These are phyloP conservation scores for Dactylellina cionopaga DNA, from an alignment of 2,329 filamentous ascomycete species.

Conservation along the genomic window DNA sequence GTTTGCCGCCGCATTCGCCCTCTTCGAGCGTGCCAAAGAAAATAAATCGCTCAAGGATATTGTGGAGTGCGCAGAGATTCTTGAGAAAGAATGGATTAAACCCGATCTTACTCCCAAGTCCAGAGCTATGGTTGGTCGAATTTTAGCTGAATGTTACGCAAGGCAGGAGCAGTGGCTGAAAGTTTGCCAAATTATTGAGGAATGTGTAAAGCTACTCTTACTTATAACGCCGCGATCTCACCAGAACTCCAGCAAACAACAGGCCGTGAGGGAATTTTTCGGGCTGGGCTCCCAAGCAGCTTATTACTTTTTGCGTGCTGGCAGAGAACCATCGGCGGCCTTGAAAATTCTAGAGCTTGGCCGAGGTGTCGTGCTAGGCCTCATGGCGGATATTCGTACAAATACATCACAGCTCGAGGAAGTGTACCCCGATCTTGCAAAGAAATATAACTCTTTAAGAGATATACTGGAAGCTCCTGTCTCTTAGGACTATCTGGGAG, in stretches of 20 bases:
- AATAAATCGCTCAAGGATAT: no score
- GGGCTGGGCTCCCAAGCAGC: conserved; percentile 54
- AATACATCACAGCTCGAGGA: conserved; percentile 36
- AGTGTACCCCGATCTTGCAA: conserved; percentile 41
- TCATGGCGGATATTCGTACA: conserved; percentile 53
- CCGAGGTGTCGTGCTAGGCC: conserved; percentile 56
- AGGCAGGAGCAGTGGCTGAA: no score
- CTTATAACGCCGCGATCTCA: no score
- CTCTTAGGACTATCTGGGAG: background rate
- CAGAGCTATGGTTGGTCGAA: no score
- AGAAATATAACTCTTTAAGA: conserved; percentile 35
- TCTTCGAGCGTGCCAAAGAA: no score
- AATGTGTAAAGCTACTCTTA: no score
- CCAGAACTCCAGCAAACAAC: background rate
- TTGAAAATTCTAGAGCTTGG: conserved; percentile 56
- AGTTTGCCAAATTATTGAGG: no score
- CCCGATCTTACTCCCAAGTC: no score
- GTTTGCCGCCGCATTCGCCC: no score
- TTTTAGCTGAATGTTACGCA: no score
- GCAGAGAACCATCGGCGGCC: conserved; percentile 29
- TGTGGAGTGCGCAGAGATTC: no score
- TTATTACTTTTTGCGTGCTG: conserved; percentile 43
- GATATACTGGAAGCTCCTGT: conserved; percentile 19
- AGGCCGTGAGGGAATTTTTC: background rate
- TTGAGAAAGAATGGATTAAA: no score